Evolutionary conservation across 371 early-diverging fungal genomes (phyloP).

Genomic region (Haplosporangium sp.): DNA sequence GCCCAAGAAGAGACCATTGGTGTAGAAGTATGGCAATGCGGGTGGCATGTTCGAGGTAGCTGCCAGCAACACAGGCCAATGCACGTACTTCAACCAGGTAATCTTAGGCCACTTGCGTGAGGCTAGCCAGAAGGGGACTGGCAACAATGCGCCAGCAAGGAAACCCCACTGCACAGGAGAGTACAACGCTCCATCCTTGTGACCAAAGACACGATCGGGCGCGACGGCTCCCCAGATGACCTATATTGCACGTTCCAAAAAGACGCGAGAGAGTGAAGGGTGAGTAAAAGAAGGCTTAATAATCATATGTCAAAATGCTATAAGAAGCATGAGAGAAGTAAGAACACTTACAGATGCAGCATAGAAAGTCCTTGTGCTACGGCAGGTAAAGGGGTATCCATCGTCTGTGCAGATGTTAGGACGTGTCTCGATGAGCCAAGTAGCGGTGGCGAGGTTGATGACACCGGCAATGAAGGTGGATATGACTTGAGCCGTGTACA

Average conservation of each 20-base stretch:
- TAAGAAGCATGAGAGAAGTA: neutral
- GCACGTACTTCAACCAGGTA: slow-evolving; percentile 64
- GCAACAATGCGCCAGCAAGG: slow-evolving; percentile 64
- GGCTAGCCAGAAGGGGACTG: slow-evolving; percentile 61
- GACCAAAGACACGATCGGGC: slow-evolving; percentile 75
- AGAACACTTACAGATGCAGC: slow-evolving; percentile 48
- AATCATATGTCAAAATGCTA: neutral
- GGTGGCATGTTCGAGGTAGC: slow-evolving; percentile 58
- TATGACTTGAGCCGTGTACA: slow-evolving; percentile 68
- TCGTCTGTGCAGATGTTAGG: slow-evolving; percentile 62
- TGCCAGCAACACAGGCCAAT: slow-evolving; percentile 75
- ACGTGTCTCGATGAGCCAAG: slow-evolving; percentile 66
- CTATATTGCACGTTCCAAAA: no score
- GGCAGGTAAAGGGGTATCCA: slow-evolving; percentile 65
- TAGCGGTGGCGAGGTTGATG: slow-evolving; percentile 66
- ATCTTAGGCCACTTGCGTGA: slow-evolving; percentile 55
- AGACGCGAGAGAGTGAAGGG: neutral
- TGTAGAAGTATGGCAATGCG: slow-evolving; percentile 50
- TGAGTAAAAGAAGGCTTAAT: neutral
- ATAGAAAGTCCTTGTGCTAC: slow-evolving; percentile 55
- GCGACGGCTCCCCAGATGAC: slow-evolving; percentile 75
- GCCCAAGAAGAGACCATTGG: slow-evolving; percentile 71
- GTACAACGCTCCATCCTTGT: slow-evolving; percentile 61
- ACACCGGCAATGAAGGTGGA: slow-evolving; percentile 70
- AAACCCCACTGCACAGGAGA: slow-evolving; percentile 64